phyloP scores from a whole-genome alignment of 176 grass and related monocot genomes.

The Areca catechu region DNA sequence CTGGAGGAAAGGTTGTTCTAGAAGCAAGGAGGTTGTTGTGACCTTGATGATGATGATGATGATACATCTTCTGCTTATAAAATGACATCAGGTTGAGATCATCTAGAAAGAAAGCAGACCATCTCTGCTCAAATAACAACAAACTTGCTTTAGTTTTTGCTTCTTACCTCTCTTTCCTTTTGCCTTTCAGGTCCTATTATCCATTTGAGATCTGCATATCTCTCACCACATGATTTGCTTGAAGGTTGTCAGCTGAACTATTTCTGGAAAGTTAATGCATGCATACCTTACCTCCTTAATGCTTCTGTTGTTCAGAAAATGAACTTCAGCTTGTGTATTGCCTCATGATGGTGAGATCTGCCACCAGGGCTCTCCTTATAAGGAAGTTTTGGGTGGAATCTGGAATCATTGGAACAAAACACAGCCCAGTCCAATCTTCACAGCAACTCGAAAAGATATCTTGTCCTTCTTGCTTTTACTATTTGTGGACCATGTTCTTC shows the following conservation, averaged over 20 bases:
- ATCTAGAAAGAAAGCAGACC: neutral
- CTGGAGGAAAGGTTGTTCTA: conserved; percentile 32
- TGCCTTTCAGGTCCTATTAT: conserved; percentile 30
- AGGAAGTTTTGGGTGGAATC: conserved; percentile 10
- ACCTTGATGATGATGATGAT: conserved; percentile 38
- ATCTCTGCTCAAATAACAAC: conserved; percentile 4
- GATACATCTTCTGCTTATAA: conserved; percentile 66
- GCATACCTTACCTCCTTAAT: neutral
- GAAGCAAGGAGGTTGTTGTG: conserved; percentile 51
- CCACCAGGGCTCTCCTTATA: neutral
- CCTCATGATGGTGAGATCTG: neutral
- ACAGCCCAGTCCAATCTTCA: conserved; percentile 43
- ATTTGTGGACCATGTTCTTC: conserved; percentile 28
- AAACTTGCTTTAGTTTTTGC: conserved; percentile 19
- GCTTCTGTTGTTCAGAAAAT: neutral
- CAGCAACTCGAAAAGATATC: conserved; percentile 68
- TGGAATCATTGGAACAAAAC: conserved; percentile 27
- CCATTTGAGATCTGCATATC: conserved; percentile 36
- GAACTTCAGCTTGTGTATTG: neutral
- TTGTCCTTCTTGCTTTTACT: conserved; percentile 76
- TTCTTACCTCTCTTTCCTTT: conserved; percentile 25
- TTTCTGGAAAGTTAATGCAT: neutral
- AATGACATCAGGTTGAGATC: conserved; percentile 20
- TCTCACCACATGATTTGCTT: conserved; percentile 8
- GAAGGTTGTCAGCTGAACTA: neutral